Evolutionary conservation across 495 filamentous ascomycete species (phyloP), one percentile per base, ranked within the genome.

Genomic region (Lophium mytilinum): DNA sequence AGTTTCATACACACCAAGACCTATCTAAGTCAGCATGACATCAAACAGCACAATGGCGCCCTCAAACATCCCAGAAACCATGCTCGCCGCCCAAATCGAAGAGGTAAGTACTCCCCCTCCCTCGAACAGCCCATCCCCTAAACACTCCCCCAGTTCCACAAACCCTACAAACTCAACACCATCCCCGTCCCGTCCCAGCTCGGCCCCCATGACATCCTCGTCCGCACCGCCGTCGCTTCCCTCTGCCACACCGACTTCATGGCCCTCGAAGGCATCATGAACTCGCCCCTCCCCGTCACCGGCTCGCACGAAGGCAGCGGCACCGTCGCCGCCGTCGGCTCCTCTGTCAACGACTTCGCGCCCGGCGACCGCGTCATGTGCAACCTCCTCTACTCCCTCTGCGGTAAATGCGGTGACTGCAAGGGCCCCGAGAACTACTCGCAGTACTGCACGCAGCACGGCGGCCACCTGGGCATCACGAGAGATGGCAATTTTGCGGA

Each of bases 241-340:
- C 72, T 81, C 61, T 84, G 81, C 72, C 81, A 84, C 68, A 83
- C 82, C 8, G 82, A 83, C 66, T 56, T 66, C 56, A 81, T 82
- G 73, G 75, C 78, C 35, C 58, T 58, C 39, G 62, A 70, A 1
- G 78, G 82, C 52, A 42, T 54, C 0, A 40, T 60, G 42, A 60
- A 60, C 19, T 69, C 72, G 15, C 53, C 60, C 14, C 70, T 83
- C 7, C 79, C 80, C 0, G 72, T 71, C 52, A 82, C 73, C 30
- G 79, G 73, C 4, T 83, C 77, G 0, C 83, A 86, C 62, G 80
- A 84, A 68, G 80, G 79, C 17, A 64, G 76, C 12, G 81, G 82
- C 10, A 81, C 76, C 6, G 73, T 84, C 37, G 75, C 75, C 19
- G 70, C 71, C 0, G 51, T 76, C 35, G 82, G 81, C 19, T 66